Evolutionary conservation across 345 rosid species (phyloP), one percentile per base, ranked within the genome.

Genomic region (Dipteronia dyeriana): DNA sequence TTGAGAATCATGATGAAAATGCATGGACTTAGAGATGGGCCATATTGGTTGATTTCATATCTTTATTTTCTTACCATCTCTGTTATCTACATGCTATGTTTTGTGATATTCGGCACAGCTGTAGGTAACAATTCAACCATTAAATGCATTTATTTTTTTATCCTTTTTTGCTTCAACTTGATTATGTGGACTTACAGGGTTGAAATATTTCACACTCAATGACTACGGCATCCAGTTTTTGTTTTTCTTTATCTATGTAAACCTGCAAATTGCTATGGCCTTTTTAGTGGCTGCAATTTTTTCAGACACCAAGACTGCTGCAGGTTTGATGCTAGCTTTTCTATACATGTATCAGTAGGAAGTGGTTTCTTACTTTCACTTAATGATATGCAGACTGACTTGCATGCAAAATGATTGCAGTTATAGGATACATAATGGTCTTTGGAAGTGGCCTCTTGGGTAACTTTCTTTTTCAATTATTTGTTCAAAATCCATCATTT

Each of bases 1-100:
- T 83, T 93, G 75, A 85, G 97, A 80, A 86, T 93, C 51, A 93
- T 95, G 91, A 95, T 95, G 99, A 91, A 91, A 86, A 95, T 95
- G 99, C 99, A 95, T 2, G 97, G 98, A 53, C 96, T 95, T 71
- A 92, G 97, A 43, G 98, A 95, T 75, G 98, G 92, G 65, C 97
- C 99, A 34, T 95, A 95, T 78, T 93, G 97, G 96, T 68, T 91
- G 83, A 91, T 95, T 65, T 79, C 97, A 22, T 95, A 95, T 51
- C 87, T 84, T 17, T 95, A 93, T 86, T 92, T 92, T 83, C 88
- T 95, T 22, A 64, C 71, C 84, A 82, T 93, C 78, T 95, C 96
- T 16, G 75, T 75, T 38, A 38, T 89, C 53, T 93, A 92, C 83
- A 82, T 91, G 79, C 57, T 92, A 59, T 84, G 91, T 76, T 89